Evolutionary conservation across 352 stramenopile genomes (phyloP).

Genomic region (Phytophthora foliorum): DNA sequence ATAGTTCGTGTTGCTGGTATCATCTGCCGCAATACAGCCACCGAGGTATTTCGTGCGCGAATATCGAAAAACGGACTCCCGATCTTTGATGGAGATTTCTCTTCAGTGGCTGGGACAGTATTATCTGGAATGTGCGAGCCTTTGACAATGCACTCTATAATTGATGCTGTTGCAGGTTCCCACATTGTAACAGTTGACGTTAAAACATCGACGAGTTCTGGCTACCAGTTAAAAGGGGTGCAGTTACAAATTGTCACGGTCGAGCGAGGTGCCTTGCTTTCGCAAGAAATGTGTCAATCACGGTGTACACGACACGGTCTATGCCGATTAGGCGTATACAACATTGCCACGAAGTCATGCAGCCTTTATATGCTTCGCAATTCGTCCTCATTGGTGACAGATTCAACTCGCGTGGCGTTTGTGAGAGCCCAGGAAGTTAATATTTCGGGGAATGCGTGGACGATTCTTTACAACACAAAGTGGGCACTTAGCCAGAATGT

Average conservation of each 20-base stretch:
- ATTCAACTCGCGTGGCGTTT: slow-evolving; percentile 39
- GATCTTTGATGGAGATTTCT: slow-evolving; percentile 55
- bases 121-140: slow-evolving; percentile 45
- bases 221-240: slow-evolving; percentile 50
- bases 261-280: slow-evolving; percentile 51
- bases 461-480: slow-evolving; percentile 41
- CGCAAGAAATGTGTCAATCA: slow-evolving; percentile 46
- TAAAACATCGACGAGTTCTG: slow-evolving; percentile 45
- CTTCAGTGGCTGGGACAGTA: slow-evolving; percentile 37
- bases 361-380: slow-evolving; percentile 59
- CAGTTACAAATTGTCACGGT: slow-evolving; percentile 47
- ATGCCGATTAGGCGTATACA: slow-evolving; percentile 55
- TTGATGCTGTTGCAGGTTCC: slow-evolving; percentile 36
- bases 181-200: slow-evolving; percentile 48
- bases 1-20: slow-evolving; percentile 50
- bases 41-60: slow-evolving; percentile 46
- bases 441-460: slow-evolving; percentile 55
- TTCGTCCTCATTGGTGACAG: slow-evolving; percentile 22
- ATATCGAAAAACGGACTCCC: slow-evolving; percentile 39
- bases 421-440: slow-evolving; percentile 35
- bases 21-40: slow-evolving; percentile 57
- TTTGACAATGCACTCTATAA: slow-evolving; percentile 57
- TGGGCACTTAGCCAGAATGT: slow-evolving; percentile 46
- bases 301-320: slow-evolving; percentile 53
- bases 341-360: slow-evolving; percentile 43